Evolutionary conservation across 2,329 filamentous ascomycete species (phyloP), one percentile per base, ranked within the genome.

Genomic region (Colletotrichum falcatum): DNA sequence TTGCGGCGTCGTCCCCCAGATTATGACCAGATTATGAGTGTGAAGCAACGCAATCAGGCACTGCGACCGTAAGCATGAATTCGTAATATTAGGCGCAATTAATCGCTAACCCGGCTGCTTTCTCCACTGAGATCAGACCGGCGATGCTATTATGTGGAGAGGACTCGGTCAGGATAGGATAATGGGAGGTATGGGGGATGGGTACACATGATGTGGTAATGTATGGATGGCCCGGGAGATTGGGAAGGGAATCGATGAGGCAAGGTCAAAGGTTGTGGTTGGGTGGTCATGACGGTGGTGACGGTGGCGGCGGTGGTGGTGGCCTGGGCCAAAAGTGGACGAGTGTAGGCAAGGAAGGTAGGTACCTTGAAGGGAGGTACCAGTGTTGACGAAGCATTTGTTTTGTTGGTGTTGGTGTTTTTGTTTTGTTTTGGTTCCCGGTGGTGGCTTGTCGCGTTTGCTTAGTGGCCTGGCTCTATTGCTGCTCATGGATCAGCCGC

Each of bases 361-460:
- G 18, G 44, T 61, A 61, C 44, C 59, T 23, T 4, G 14, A 9
- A 37, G 30, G 33, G 35, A 54, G 39, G 56, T 37, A 37, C 35
- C 44, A 23, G 46, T 69, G 54, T 60, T 48, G 66, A 64, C 53
- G 39, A 42, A 55, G 59, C 30, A 39, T 61, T 61, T 61, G 60
- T 62, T 62, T 53, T 62, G 60, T 51, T 61, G 30, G 60, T 62
- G 49, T 51, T 62, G 60, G 37, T 62, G 60, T 62, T 62, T 54
- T 62, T 62, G 67, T 70, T 70, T 62, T 70, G 68, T 71, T 71
- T 71, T 71, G 64, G 58, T 68, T 63, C 66, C 49, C 46, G 64
- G 64, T 53, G 53, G 59, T 71, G 68, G 68, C 68, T 71, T 71
- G 64, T 70, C 67, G 67, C 67, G 67, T 70, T 67, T 70, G 67